Base-by-base conservation (phyloP, 768 basidiomycete genomes). In the Phlebiopsis flavidoalba region DNA sequence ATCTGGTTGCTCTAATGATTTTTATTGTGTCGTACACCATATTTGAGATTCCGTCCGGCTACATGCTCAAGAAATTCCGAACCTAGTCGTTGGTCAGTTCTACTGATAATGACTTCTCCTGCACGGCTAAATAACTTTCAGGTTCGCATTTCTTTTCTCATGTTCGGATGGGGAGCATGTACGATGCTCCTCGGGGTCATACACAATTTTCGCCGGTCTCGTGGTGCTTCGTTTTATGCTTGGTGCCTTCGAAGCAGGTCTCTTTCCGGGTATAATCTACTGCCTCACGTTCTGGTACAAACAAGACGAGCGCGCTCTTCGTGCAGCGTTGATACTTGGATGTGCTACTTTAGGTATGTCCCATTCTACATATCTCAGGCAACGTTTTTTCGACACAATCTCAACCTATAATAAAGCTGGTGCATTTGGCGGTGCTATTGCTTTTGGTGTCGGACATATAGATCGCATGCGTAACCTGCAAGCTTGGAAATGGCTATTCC, bases 251-350 rank as follows among this genome's bases (percentile, higher is more conserved):
- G 89, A 91, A 71, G 85, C 86, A 3, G 87, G 89, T 4, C 68
- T 89, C 8, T 90, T 87, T 70, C 88, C 89, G 10, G 88, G 88
- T 24, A 84, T 89, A 8, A 80, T 82, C 0, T 91, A 88, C 73
- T 90, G 70, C 53, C 53, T 71, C 47, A 63, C 68, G 12, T 58
- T 69, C 0, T 69, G 70, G 68, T 71, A 71, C 37, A 67, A 67
- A 4, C 64, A 65, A 17, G 67, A 71, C 54, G 68, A 66, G 66
- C 64, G 68, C 0, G 65, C 68, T 24, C 65, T 43, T 24, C 67
- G 70, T 17, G 56, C 68, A 5, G 68, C 65, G 8, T 24, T 69
- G 0, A 69, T 71, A 56, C 65, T 61, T 19, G 68, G 68, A 5
- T 65, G 66, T 14, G 67, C 70, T 11, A 65, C 70, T 3, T 36